phyloP scores from a whole-genome alignment of 1,139 yeast species.

The Eremothecium sinecaudum region DNA sequence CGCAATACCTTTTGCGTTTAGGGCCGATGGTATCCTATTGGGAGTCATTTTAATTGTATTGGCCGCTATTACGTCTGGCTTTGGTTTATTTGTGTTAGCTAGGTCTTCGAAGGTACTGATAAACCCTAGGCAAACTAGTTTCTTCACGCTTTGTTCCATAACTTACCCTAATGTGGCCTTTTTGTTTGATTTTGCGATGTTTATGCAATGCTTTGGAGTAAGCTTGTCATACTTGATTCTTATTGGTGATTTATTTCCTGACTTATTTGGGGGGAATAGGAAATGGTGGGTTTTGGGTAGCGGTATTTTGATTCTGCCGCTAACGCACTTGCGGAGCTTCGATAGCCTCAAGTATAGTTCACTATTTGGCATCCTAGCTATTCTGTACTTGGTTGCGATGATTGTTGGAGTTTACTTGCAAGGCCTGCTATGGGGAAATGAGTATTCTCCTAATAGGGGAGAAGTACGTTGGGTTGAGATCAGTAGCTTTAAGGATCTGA shows the following conservation, averaged over 20 bases:
- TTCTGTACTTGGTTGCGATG: slow-evolving; percentile 66
- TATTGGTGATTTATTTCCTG: slow-evolving; percentile 85
- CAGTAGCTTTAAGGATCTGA: slow-evolving; percentile 47
- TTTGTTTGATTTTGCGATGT: slow-evolving; percentile 78
- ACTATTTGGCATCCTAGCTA: slow-evolving; percentile 71
- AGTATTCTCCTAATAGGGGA: slow-evolving; percentile 34
- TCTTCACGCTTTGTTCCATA: slow-evolving; percentile 71
- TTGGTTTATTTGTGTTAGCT: slow-evolving; percentile 75
- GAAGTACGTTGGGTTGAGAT: slow-evolving; percentile 46
- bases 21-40: slow-evolving; percentile 68
- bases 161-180: slow-evolving; percentile 81
- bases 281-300: slow-evolving; percentile 59
- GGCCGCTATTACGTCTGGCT: slow-evolving; percentile 72
- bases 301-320: slow-evolving; percentile 57
- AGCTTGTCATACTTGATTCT: slow-evolving; percentile 81
- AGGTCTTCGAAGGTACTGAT: slow-evolving; percentile 54
- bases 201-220: slow-evolving; percentile 88
- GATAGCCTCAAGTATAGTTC: slow-evolving; percentile 85
- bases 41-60: slow-evolving; percentile 57
- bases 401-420: slow-evolving; percentile 50
- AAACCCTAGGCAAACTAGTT: slow-evolving; percentile 69
- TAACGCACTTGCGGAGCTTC: slow-evolving; percentile 61
- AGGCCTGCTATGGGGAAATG: slow-evolving; percentile 36
- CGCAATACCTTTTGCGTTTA: slow-evolving; percentile 85
- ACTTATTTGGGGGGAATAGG: slow-evolving; percentile 37